phyloP scores from a whole-genome alignment of 352 stramenopile species.

The Phytophthora kernoviae region DNA sequence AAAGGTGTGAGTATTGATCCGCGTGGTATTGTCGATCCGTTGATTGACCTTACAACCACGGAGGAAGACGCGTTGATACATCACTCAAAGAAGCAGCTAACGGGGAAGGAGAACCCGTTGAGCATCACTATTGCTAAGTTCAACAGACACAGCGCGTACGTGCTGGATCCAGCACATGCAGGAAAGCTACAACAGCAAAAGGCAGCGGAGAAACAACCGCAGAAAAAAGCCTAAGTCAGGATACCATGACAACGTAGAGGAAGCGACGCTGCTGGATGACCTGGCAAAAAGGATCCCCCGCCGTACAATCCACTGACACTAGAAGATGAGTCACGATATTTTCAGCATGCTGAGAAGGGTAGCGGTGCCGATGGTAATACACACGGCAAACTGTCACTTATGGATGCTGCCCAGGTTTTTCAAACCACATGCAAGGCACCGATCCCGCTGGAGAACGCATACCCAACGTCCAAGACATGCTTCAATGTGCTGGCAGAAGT shows the following conservation, averaged over 20 bases:
- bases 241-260: slow-evolving; percentile 60
- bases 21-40: slow-evolving; percentile 71
- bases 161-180: slow-evolving; percentile 74
- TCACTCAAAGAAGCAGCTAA: slow-evolving; percentile 34
- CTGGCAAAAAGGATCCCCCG: slow-evolving; percentile 49
- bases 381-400: slow-evolving; percentile 25
- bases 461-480: slow-evolving; percentile 52
- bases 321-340: slow-evolving; percentile 85
- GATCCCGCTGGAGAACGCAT: slow-evolving; percentile 62
- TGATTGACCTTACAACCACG: slow-evolving; percentile 79
- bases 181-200: slow-evolving; percentile 55
- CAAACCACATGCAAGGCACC: slow-evolving; percentile 41
- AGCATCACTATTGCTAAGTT: slow-evolving; percentile 88
- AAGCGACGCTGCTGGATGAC: slow-evolving; percentile 79
- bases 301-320: slow-evolving; percentile 83
- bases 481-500: slow-evolving; percentile 69
- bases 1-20: slow-evolving; percentile 53
- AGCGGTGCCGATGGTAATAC: slow-evolving; percentile 21
- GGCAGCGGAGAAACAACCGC: slow-evolving; percentile 29
- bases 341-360: slow-evolving; percentile 56
- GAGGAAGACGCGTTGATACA: slow-evolving; percentile 64
- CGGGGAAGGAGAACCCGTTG: slow-evolving; percentile 52
- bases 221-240: slow-evolving; percentile 52
- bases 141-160: slow-evolving; percentile 83
- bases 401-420: slow-evolving; percentile 51